Evolutionary conservation across 768 basidiomycete species (phyloP).

Genomic region (Mycena chlorophos): DNA sequence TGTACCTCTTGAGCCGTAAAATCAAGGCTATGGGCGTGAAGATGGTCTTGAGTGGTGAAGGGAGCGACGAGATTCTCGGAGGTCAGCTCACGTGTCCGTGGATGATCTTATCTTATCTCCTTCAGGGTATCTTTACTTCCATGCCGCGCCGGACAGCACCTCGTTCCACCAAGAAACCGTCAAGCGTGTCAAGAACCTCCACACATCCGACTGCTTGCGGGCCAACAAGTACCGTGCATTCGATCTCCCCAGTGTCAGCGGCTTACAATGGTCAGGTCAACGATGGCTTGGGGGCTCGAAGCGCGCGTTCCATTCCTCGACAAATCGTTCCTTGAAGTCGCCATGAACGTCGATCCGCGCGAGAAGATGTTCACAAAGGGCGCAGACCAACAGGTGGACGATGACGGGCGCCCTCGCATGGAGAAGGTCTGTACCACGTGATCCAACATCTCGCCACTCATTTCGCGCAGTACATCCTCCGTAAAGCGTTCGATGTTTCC

Average conservation of each 20-base stretch:
- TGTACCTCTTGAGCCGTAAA: conserved; percentile 97
- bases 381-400: conserved; percentile 67
- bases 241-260: neutral
- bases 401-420: conserved; percentile 88
- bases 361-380: conserved; percentile 91
- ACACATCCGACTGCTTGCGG: conserved; percentile 94
- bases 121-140: conserved; percentile 97
- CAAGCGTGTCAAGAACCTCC: conserved; percentile 93
- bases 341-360: conserved; percentile 87
- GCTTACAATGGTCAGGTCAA: conserved; percentile 58
- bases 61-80: conserved; percentile 96
- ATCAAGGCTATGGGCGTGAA: conserved; percentile 99
- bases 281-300: conserved; percentile 99
- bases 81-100: conserved; percentile 44
- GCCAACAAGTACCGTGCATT: conserved; percentile 84
- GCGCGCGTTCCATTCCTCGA: conserved; percentile 99
- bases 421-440: conserved; percentile 68
- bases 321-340: conserved; percentile 90
- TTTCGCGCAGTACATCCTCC: conserved; percentile 79
- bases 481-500: conserved; percentile 91
- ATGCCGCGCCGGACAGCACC: conserved; percentile 85
- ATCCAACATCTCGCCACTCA: neutral
- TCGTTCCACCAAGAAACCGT: conserved; percentile 96
- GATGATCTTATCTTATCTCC: neutral
- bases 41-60: conserved; percentile 98